These are phyloP conservation scores for Hanseniaspora thailandica DNA, from an alignment of 805 yeast genomes.

Conservation along the genomic window DNA sequence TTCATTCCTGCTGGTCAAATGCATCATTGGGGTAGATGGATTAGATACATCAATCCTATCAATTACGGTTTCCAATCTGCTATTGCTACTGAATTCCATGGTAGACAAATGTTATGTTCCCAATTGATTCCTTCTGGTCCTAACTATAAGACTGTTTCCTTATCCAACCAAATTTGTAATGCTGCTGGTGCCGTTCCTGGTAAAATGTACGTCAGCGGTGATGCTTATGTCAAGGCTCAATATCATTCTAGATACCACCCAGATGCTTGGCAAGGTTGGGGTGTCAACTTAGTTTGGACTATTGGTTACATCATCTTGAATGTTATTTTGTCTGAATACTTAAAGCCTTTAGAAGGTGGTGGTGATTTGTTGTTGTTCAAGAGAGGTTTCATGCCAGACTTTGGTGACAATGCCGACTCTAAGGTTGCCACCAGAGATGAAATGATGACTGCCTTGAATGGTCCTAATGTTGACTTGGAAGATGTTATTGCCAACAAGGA, in stretches of 20 bases:
- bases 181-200: constrained; percentile 43
- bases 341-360: constrained; percentile 30
- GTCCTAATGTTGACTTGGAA: constrained; percentile 26
- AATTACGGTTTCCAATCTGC: constrained; percentile 41
- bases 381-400: constrained; percentile 33
- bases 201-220: constrained; percentile 33
- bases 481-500: constrained; percentile 33
- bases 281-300: constrained; percentile 43
- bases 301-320: constrained; percentile 28
- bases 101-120: constrained; percentile 42
- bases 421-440: constrained; percentile 32
- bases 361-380: constrained; percentile 35
- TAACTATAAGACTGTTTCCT: constrained; percentile 35
- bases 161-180: constrained; percentile 38
- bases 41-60: constrained; percentile 39
- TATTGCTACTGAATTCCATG: constrained; percentile 46
- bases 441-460: constrained; percentile 30
- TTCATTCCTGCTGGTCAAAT: constrained; percentile 36
- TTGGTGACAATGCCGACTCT: constrained; percentile 30
- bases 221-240: constrained; percentile 31
- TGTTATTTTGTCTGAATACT: constrained; percentile 30
- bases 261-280: constrained; percentile 54
- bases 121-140: constrained; percentile 44
- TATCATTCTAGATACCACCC: constrained; percentile 32
- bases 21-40: constrained; percentile 57